phyloP scores from a whole-genome alignment of 345 rosid genomes.

The Anastatica hierochuntica region DNA sequence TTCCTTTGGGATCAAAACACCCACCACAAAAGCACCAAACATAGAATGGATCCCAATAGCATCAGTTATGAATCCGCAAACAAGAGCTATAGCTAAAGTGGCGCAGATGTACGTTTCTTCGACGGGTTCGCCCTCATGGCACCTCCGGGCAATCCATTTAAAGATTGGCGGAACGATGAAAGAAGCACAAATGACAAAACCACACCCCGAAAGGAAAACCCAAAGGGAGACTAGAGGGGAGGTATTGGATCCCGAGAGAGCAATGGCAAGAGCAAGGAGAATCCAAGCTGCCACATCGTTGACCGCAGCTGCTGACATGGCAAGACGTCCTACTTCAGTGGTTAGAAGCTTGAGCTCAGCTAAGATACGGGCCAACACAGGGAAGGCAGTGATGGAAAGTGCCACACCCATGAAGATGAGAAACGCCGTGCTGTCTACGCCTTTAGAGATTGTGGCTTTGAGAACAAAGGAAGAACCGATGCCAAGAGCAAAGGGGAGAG shows the following conservation, averaged over 20 bases:
- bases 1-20: conserved; percentile 61
- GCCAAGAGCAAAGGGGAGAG: conserved; percentile 56
- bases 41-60: conserved; percentile 65
- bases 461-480: conserved; percentile 50
- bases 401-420: conserved; percentile 85
- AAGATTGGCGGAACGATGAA: conserved; percentile 41
- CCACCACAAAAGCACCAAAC: conserved; percentile 77
- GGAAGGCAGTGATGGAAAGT: no score
- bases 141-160: conserved; percentile 45
- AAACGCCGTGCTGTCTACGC: conserved; percentile 36
- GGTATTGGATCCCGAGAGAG: conserved; percentile 43
- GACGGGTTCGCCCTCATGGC: conserved; percentile 69
- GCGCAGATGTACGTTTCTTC: conserved; percentile 53
- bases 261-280: conserved; percentile 74
- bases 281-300: conserved; percentile 81
- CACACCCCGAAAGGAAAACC: conserved; percentile 55
- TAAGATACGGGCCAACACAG: conserved; percentile 70
- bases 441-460: conserved; percentile 38
- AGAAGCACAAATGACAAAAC: conserved; percentile 29
- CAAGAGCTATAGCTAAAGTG: conserved; percentile 46
- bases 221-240: conserved; percentile 53
- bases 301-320: conserved; percentile 84
- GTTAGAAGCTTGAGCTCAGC: conserved; percentile 79
- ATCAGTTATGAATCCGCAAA: conserved; percentile 60
- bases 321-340: conserved; percentile 60